Conservation (phyloP, 306 rosid genomes). For the Trifolium repens region DNA sequence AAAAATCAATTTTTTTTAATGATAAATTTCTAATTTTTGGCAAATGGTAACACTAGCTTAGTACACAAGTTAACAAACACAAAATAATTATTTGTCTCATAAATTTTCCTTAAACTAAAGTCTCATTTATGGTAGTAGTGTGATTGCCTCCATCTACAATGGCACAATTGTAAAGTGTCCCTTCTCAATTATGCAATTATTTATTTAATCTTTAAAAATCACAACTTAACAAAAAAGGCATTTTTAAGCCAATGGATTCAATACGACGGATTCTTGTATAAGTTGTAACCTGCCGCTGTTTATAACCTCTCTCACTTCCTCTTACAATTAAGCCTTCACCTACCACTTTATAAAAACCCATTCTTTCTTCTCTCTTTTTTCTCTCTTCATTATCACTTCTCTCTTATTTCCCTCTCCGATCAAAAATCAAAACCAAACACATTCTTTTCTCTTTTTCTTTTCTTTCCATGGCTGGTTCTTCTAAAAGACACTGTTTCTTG, state of each 20-base stretch:
- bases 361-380: not conserved
- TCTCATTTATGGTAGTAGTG: conserved; percentile 3
- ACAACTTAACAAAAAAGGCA: not conserved
- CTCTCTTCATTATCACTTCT: not conserved
- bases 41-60: no score
- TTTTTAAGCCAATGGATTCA: conserved; percentile 72
- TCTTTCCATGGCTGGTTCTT: conserved; percentile 52
- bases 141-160: not conserved
- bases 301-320: conserved; percentile 40
- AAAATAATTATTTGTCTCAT: no score
- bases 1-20: no score
- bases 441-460: not conserved
- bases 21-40: no score
- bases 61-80: no score
- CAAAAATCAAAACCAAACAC: not conserved
- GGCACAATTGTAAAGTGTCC: not conserved
- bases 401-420: not conserved
- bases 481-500: conserved; percentile 63
- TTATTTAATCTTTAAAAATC: not conserved
- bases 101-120: not conserved
- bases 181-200: not conserved
- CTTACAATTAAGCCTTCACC: conserved; percentile 46
- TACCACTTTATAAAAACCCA: conserved; percentile 52
- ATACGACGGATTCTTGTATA: conserved; percentile 48
- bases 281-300: conserved; percentile 52